phyloP scores from a whole-genome alignment of 257 asterid genomes.

The Mitragyna speciosa region DNA sequence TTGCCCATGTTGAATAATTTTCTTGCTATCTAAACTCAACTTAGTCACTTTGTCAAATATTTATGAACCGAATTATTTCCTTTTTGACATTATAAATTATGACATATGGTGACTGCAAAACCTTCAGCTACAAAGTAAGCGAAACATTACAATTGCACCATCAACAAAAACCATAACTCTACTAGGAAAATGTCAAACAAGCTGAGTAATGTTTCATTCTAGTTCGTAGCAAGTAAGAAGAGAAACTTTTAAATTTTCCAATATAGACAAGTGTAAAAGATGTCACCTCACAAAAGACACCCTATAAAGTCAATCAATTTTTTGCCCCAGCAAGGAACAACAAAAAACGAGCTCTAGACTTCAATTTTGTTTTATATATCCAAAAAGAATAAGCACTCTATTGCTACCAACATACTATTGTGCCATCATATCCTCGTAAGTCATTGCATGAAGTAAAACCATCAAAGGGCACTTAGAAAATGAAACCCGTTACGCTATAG shows the following conservation, averaged over 20 bases:
- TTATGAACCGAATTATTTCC: too few species aligned
- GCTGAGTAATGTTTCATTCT: not conserved
- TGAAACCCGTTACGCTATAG: conserved; percentile 20
- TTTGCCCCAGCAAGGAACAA: not conserved
- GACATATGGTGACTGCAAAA: not conserved
- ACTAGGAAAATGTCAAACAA: not conserved
- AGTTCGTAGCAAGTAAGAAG: not conserved
- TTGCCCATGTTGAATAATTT: too few species aligned
- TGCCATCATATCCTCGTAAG: not conserved
- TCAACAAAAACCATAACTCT: not conserved
- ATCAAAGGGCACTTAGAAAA: not conserved
- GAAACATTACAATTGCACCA: not conserved
- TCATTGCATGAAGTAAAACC: not conserved
- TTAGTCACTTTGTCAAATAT: too few species aligned
- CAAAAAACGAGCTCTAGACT: not conserved
- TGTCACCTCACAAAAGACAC: not conserved
- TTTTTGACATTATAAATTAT: not conserved
- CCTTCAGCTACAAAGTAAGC: not conserved
- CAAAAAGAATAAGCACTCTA: not conserved
- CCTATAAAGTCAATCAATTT: not conserved
- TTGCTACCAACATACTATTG: not conserved
- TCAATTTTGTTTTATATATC: not conserved
- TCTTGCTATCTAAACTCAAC: too few species aligned
- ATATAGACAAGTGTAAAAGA: not conserved
- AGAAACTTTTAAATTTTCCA: not conserved